Percentiles rank a stretch among this genome's conserved stretches.
phyloP scores from a whole-genome alignment of 2,329 filamentous ascomycete genomes.

The Hypoxylon sp. region DNA sequence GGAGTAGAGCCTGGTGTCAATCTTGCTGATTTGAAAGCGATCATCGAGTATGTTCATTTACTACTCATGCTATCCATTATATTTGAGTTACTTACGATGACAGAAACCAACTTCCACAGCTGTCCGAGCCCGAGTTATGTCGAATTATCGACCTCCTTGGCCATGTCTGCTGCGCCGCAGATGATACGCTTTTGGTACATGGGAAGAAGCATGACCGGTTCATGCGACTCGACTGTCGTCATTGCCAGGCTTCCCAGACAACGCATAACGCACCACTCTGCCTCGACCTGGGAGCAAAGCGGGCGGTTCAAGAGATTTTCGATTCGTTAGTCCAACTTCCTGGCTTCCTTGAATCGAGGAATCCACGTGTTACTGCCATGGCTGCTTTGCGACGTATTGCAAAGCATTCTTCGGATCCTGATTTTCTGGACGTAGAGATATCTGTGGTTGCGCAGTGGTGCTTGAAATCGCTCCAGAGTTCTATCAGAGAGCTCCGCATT shows the following conservation, averaged over 20 bases:
- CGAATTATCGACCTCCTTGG: constrained; percentile 69
- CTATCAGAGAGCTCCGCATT: constrained; percentile 85
- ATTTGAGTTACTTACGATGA: constrained; percentile 51
- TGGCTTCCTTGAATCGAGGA: constrained; percentile 68
- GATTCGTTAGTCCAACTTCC: constrained; percentile 61
- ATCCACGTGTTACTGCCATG: constrained; percentile 78
- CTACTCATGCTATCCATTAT: constrained; percentile 17
- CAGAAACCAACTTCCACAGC: constrained; percentile 60
- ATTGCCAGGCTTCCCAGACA: constrained; percentile 41
- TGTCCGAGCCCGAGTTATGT: constrained; percentile 66
- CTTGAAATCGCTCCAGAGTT: constrained; percentile 84
- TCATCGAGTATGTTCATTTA: constrained; percentile 63
- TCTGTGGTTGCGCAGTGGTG: constrained; percentile 85
- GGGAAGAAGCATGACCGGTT: constrained; percentile 16
- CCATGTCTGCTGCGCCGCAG: constrained; percentile 69
- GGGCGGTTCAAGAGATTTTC: constrained; percentile 62
- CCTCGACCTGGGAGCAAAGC: constrained; percentile 53
- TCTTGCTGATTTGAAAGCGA: constrained; percentile 53
- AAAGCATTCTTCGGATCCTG: constrained; percentile 72
- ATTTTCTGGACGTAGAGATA: constrained; percentile 75
- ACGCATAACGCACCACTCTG: constrained; percentile 32
- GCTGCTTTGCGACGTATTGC: constrained; percentile 77
- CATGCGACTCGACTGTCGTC: constrained; percentile 44
- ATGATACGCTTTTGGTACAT: constrained; percentile 60
- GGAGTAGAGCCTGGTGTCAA: constrained; percentile 48